Percentiles rank a stretch among this genome's conserved stretches.
These are phyloP conservation scores for Tolypocladium album DNA, from an alignment of 2,329 filamentous ascomycete genomes.

Conservation along the genomic window DNA sequence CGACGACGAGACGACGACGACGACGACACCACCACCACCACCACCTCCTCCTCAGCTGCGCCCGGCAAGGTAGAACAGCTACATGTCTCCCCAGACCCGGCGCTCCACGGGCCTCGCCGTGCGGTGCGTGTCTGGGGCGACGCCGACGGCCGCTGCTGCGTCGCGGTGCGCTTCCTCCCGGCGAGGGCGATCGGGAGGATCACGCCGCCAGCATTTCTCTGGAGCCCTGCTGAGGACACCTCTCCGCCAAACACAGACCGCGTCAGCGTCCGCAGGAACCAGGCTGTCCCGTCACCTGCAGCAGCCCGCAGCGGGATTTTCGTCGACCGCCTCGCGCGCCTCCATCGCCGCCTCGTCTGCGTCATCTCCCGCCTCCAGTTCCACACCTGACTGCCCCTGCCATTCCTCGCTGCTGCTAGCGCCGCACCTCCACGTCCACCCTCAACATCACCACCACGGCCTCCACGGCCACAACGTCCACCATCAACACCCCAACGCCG, in stretches of 20 bases:
- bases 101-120: slow-evolving; percentile 18
- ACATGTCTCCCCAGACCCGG: slow-evolving; percentile 22
- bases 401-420: neutral
- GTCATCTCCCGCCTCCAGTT: neutral
- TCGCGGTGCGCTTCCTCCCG: neutral
- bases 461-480: neutral
- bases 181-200: neutral
- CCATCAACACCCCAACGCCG: neutral
- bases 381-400: neutral
- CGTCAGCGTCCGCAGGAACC: neutral
- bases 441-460: neutral
- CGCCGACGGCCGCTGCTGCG: neutral
- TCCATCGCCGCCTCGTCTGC: neutral
- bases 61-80: neutral
- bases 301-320: neutral
- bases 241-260: neutral
- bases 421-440: neutral
- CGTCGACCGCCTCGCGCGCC: neutral
- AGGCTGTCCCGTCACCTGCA: slow-evolving; percentile 1
- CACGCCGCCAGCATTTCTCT: neutral
- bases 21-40: neutral
- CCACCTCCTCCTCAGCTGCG: neutral
- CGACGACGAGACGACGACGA: neutral
- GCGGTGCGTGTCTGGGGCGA: slow-evolving; percentile 3
- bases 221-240: neutral